Evolutionary conservation across 495 filamentous ascomycete genomes (phyloP).

Genomic region (Trichocladium uniseriatum): DNA sequence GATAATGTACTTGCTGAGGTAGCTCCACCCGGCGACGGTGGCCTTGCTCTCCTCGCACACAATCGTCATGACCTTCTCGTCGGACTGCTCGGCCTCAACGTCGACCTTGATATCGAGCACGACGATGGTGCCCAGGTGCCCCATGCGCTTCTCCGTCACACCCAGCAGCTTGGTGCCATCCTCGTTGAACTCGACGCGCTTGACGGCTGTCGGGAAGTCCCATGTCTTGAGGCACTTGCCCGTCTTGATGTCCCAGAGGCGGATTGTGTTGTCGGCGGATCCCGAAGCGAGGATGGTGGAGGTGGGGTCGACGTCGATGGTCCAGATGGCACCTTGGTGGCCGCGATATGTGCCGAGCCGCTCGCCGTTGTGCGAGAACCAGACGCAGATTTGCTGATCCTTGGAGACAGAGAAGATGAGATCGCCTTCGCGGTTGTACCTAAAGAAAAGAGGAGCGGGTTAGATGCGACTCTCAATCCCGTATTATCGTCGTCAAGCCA

Average conservation of each 20-base stretch:
- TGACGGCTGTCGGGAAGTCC: conserved; percentile 93
- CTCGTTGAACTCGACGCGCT: conserved; percentile 90
- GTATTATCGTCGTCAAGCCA: background rate
- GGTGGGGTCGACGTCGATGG: conserved; percentile 92
- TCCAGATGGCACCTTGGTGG: conserved; percentile 97
- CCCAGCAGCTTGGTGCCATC: conserved; percentile 83
- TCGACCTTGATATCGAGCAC: conserved; percentile 79
- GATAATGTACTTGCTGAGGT: conserved; percentile 85
- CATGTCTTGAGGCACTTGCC: conserved; percentile 90
- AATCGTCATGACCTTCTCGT: conserved; percentile 73
- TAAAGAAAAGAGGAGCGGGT: conserved; percentile 20
- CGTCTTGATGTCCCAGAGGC: conserved; percentile 91
- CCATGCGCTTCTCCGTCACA: conserved; percentile 97
- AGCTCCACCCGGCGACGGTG: conserved; percentile 94
- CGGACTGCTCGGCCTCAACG: conserved; percentile 68
- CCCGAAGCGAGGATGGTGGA: conserved; percentile 88
- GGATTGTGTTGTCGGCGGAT: conserved; percentile 94
- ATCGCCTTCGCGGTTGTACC: conserved; percentile 93
- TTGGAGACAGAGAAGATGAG: conserved; percentile 95
- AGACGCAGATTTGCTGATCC: conserved; percentile 92
- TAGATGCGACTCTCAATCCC: background rate
- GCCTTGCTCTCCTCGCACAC: conserved; percentile 91
- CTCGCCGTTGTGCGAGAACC: conserved; percentile 92
- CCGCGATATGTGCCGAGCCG: conserved; percentile 91
- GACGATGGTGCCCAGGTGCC: conserved; percentile 83